Evolutionary conservation across 176 grass and related monocot species (phyloP).

Genomic region (Cenchrus americanus): DNA sequence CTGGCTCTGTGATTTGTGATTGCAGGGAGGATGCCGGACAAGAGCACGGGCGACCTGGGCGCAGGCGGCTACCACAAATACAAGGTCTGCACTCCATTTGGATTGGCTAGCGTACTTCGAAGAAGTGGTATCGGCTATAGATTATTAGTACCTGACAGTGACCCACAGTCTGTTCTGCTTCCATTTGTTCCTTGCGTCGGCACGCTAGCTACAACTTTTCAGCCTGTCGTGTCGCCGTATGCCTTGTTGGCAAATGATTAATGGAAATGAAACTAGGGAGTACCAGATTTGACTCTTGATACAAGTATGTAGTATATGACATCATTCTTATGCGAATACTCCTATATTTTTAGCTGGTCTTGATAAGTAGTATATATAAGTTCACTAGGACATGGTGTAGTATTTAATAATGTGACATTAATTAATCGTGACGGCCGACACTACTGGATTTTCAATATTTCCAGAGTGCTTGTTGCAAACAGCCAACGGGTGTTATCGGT

Average conservation of each 20-base stretch:
- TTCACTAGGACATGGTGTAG: background rate
- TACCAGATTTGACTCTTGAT: background rate
- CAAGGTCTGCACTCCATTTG: slow-evolving; percentile 50
- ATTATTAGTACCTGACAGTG: background rate
- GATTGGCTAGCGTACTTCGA: background rate
- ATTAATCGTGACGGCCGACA: no score
- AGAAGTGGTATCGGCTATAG: background rate
- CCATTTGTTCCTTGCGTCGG: background rate
- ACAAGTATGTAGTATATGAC: background rate
- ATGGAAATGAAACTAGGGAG: background rate
- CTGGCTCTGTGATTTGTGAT: background rate
- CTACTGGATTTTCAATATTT: no score
- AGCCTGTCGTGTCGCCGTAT: background rate
- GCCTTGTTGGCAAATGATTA: slow-evolving; percentile 33
- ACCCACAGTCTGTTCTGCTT: background rate
- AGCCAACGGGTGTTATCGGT: no score
- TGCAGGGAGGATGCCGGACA: slow-evolving; percentile 67
- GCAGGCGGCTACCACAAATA: slow-evolving; percentile 82
- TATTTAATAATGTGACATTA: no score
- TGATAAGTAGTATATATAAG: background rate
- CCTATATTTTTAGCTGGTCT: background rate
- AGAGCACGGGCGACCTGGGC: slow-evolving; percentile 68
- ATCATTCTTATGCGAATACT: background rate
- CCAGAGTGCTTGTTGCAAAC: no score
- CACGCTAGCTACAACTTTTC: background rate